Base-by-base conservation (phyloP, 1,284 basidiomycete genomes). In the Takashimella koratensis region DNA sequence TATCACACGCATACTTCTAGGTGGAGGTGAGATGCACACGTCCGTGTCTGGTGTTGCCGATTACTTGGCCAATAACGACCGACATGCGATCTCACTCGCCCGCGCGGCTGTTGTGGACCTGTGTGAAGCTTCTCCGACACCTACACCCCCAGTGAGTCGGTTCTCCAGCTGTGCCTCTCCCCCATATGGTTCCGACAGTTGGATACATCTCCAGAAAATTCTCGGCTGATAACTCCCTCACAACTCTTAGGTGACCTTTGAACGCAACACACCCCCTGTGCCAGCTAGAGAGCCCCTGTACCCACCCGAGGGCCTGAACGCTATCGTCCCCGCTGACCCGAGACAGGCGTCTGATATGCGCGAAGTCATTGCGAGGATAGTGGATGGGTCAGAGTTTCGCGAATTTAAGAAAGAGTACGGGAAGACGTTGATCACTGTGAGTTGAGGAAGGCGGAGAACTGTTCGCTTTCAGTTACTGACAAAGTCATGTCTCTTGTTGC, bases 371-470 rank as follows among this genome's bases (percentile, higher is more conserved):
- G 85, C 92, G 13, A 85, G 93, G 23, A 78, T 94, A 44, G 91
- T 94, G 3, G 93, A 97, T 64, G 92, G 91, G 2, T 92, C 88
- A 67, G 83, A 85, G 53, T 94, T 97, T 74, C 82, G 91, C 60
- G 93, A 96, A 75, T 97, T 95, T 80, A 97, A 97, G 80, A 88
- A 87, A 73, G 90, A 93, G 68, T 96, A 95, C 69, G 93, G 90
- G 13, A 79, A 86, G 46, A 95, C 91, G 0, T 85, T 97, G 53
- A 83, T 96, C 51, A 96, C 92, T 5, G 91, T 88, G 64, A 59
- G 81, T 78, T 49, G 20, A 16, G 26, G 20, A 51, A 23, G 50
- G 11, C 10, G 5, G 56, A n/a, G n/a, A n/a, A n/a, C n/a, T n/a
- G n/a, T n/a, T n/a, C n/a, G n/a, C n/a, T n/a, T n/a, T n/a, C n/a